A percentile compares a stretch with the other conserved stretches of the same genome.
Conservation (phyloP, 2,329 filamentous ascomycete genomes). For the Neurospora sp. region DNA sequence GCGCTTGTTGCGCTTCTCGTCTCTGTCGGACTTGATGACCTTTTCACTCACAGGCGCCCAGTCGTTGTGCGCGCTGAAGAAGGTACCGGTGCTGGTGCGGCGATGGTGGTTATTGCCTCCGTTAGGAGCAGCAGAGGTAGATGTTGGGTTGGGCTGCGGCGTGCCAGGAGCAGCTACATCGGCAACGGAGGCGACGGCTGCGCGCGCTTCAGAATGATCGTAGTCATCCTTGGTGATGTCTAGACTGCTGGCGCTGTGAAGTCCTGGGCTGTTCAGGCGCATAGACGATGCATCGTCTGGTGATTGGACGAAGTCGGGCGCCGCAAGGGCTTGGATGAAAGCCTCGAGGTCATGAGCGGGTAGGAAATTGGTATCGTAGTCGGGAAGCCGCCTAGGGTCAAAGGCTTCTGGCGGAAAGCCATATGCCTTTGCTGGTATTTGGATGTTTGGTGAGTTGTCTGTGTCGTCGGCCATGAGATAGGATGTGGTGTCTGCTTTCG, state of each 20-base stretch:
- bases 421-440: conserved; percentile 30
- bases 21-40: conserved; percentile 30
- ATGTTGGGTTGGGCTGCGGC: conserved; percentile 7
- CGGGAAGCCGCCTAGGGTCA: conserved; percentile 63
- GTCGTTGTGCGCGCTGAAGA: conserved; percentile 88
- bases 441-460: conserved; percentile 10
- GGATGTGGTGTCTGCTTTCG: not conserved
- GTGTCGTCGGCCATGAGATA: conserved; percentile 8
- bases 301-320: conserved; percentile 64
- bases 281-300: conserved; percentile 40
- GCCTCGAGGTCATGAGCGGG: conserved; percentile 60
- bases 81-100: conserved; percentile 28
- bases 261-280: conserved; percentile 30
- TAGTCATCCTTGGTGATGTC: conserved; percentile 27
- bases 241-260: conserved; percentile 28
- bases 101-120: conserved; percentile 1
- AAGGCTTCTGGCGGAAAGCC: conserved; percentile 56
- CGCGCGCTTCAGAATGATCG: not conserved
- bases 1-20: conserved; percentile 8
- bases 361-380: conserved; percentile 71
- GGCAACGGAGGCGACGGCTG: conserved; percentile 29
- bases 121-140: not conserved
- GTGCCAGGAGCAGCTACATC: conserved; percentile 18
- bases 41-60: conserved; percentile 83
- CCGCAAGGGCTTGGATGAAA: conserved; percentile 74